Base-by-base conservation (phyloP, 2,329 filamentous ascomycete species). In the Penicillium sp. region DNA sequence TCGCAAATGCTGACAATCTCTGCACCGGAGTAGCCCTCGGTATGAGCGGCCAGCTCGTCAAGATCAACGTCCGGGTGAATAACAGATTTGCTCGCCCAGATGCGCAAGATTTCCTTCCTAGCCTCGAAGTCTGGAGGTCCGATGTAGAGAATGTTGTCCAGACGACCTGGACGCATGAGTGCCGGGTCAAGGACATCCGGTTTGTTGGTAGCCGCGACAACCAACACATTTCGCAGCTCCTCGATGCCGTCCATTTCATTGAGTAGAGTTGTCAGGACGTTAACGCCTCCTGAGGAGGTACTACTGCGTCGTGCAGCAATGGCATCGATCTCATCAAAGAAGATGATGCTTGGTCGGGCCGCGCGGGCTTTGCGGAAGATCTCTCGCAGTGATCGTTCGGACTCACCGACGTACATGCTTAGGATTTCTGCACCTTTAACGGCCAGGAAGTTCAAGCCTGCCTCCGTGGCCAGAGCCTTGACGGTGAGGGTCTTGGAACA, bases 201-300 rank as follows among this genome's bases (percentile, higher is more conserved):
- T 52, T 91, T 86, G 76, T 98, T 98, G 0, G 93, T 98, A 2
- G 93, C 93, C 0, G 91, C 93, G 19, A 98, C 84, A 14, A 97
- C 88, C 57, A 96, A 84, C 0, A 98, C 92, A 56, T 90, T 90
- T 53, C 88, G 88, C 21, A 96, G 80, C 39, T 88, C 82, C 73
- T 96, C 91, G 64, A 97, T 96, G 47, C 93, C 93, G 70, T 97
- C 93, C 89, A 98, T 96, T 72, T 97, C 93, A 58, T 92, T 96
- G 5, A 98, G 83, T 27, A 98, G 79, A 1, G 93, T 96, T 0
- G 92, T 93, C 14, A 97, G 84, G 45, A 96, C 90, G 70, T 97
- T 95, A 48, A 96, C 82, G 3, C 80, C 79, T 26, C 79, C 80
- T 14, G 83, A 73, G 52, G 80, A 77, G 41, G 78, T 70, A 41